Percentiles rank a stretch among this genome's conserved stretches.
Conservation (phyloP, 306 rosid species). For the Mimosa bimucronata region DNA sequence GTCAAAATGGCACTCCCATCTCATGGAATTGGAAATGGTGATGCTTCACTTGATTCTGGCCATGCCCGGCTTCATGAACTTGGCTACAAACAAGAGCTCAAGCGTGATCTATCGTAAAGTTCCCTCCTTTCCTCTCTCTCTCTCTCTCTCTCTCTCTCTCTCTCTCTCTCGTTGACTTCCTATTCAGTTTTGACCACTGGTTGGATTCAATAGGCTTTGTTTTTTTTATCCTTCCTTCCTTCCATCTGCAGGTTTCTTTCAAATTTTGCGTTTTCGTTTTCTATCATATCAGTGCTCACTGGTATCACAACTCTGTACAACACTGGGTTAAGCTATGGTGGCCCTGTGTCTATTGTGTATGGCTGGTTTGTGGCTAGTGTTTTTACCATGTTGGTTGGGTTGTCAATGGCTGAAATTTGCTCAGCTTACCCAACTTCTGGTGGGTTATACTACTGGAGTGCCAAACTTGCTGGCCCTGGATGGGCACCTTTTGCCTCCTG, state of each 20-base stretch:
- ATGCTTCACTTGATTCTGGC: constrained; percentile 67
- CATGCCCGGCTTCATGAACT: constrained; percentile 86
- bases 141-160: neutral
- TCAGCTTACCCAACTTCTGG: constrained; percentile 96
- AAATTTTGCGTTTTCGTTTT: constrained; percentile 91
- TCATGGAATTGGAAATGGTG: constrained; percentile 35
- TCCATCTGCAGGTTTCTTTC: constrained; percentile 70
- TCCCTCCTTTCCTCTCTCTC: neutral
- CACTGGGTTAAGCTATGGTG: constrained; percentile 82
- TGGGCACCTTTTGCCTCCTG: constrained; percentile 99
- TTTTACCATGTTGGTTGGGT: constrained; percentile 88
- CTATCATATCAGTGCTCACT: constrained; percentile 89
- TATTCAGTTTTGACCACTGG: neutral
- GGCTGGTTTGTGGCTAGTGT: constrained; percentile 81
- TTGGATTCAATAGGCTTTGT: neutral
- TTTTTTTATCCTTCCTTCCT: constrained; percentile 18
- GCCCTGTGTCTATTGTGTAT: constrained; percentile 80
- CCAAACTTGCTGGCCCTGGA: constrained; percentile 88
- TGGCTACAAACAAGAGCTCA: constrained; percentile 98
- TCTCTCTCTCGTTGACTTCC: neutral
- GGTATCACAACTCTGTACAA: constrained; percentile 92
- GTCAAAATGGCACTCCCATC: constrained; percentile 40
- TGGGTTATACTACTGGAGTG: constrained; percentile 98
- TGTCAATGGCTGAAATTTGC: constrained; percentile 96
- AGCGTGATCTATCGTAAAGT: constrained; percentile 92